These are phyloP conservation scores for Coemansia sp. DNA, from an alignment of 192 early-diverging fungal species.

Conservation along the genomic window DNA sequence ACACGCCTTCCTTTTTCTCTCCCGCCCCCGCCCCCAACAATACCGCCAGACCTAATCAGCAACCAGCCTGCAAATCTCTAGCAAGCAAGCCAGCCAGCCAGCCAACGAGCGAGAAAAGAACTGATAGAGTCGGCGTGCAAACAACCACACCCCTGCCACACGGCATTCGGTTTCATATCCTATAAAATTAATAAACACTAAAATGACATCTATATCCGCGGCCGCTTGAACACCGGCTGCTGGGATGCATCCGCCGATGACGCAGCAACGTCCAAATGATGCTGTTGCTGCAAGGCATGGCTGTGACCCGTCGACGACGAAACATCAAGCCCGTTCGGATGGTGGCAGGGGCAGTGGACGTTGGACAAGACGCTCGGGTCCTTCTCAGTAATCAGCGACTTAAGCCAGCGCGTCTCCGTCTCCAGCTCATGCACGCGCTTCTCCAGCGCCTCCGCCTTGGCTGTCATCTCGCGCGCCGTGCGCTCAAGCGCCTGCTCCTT, in stretches of 20 bases:
- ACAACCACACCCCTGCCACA: no score
- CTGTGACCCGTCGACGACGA: background rate
- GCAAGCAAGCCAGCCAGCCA: background rate
- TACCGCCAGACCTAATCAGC: no score
- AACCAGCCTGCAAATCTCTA: background rate
- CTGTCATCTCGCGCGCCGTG: conserved; percentile 73
- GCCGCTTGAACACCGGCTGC: conserved; percentile 17
- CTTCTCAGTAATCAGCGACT: conserved; percentile 80
- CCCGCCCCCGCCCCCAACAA: background rate
- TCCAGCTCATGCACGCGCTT: conserved; percentile 77
- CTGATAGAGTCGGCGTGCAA: no score
- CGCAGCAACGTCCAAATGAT: conserved; percentile 26
- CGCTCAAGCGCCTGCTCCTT: conserved; percentile 84
- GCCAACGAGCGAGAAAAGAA: background rate
- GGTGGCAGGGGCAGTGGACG: conserved; percentile 49
- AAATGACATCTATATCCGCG: conserved; percentile 13
- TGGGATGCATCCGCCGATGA: background rate
- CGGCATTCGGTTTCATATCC: background rate
- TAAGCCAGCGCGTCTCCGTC: conserved; percentile 88
- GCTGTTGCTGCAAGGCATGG: conserved; percentile 15
- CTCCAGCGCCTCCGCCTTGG: conserved; percentile 70
- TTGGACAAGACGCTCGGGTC: conserved; percentile 49
- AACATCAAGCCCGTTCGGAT: conserved; percentile 37
- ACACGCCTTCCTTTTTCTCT: background rate
- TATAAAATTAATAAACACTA: no score